A percentile compares a stretch with the other conserved stretches of the same genome.
Evolutionary conservation across 2,329 filamentous ascomycete genomes (phyloP).

Genomic region (Colletotrichum karsti): DNA sequence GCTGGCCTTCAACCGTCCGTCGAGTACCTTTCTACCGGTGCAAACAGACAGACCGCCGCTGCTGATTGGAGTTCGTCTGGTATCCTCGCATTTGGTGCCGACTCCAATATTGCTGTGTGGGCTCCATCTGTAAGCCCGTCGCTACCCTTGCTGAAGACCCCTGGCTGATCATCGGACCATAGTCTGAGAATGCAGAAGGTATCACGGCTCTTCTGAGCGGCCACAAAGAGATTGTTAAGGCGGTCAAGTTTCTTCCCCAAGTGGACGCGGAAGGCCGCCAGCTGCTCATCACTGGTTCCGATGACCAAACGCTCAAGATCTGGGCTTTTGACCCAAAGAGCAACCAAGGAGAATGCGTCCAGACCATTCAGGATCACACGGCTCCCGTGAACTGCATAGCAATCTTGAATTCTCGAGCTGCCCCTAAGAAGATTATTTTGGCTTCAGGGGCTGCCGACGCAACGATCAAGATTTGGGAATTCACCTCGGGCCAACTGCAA

Average conservation of each 20-base stretch:
- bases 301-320: slow-evolving; percentile 79
- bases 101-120: slow-evolving; percentile 91
- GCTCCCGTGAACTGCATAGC: slow-evolving; percentile 78
- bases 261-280: slow-evolving; percentile 53
- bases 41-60: slow-evolving; percentile 87
- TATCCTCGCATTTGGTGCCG: slow-evolving; percentile 86
- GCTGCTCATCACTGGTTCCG: slow-evolving; percentile 80
- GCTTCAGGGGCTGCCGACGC: slow-evolving; percentile 86
- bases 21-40: slow-evolving; percentile 77
- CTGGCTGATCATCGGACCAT: not conserved
- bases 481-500: slow-evolving; percentile 58
- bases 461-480: slow-evolving; percentile 74
- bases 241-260: slow-evolving; percentile 77
- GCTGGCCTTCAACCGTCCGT: slow-evolving; percentile 40
- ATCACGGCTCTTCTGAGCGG: slow-evolving; percentile 75
- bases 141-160: not conserved
- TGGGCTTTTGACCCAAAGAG: slow-evolving; percentile 62
- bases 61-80: slow-evolving; percentile 86
- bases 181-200: slow-evolving; percentile 52
- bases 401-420: slow-evolving; percentile 42
- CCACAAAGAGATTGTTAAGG: slow-evolving; percentile 84
- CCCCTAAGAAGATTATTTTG: slow-evolving; percentile 57
- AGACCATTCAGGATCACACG: slow-evolving; percentile 73
- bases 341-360: slow-evolving; percentile 49
- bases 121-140: slow-evolving; percentile 56